Evolutionary conservation across 495 filamentous ascomycete species (phyloP), one percentile per base, ranked within the genome.

Genomic region (Tuber indicum): DNA sequence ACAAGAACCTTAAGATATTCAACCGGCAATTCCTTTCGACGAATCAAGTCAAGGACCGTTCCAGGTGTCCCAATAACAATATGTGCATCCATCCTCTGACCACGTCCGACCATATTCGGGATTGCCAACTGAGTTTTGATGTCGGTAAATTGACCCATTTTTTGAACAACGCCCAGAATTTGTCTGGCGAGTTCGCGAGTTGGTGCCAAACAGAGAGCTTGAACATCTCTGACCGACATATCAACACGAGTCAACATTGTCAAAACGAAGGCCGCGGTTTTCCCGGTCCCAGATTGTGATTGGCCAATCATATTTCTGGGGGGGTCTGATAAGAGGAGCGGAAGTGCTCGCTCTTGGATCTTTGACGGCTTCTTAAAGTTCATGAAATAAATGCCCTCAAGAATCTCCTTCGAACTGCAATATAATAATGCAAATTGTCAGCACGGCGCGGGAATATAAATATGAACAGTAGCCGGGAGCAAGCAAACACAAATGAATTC

Each of bases 201-300:
- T 6, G 96, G 96, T 14, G 94, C 96, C 32, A 99, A 89, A 72
- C 94, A 91, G 23, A 99, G 85, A 32, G 94, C 93, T 86, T 99
- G 96, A 12, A 96, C 95, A 43, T 87, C 86, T 19, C 84, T 86
- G n/a, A 90, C 86, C 26, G 81, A 85, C 70, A 94, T 86, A 78
- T 98, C 92, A 80, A 97, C 84, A 71, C 96, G 92, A 74, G 91
- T 90, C 32, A 99, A 88, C 74, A 97, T 92, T 62, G 96, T 97
- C 74, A 97, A 89, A 41, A 94, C 91, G 84, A 98, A 99, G 44
- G 96, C 96, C 44, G 96, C 96, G 14, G 96, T 99, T 86, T 99
- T 99, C 76, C 96, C 96, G 19, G 96, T 99, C 77, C 96, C 96
- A 7, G 96, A 99, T 85, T 99, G 96, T 43, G 96, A 98, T 84